Conservation (phyloP, 352 stramenopile species). For the Stramenopiles sp. region DNA sequence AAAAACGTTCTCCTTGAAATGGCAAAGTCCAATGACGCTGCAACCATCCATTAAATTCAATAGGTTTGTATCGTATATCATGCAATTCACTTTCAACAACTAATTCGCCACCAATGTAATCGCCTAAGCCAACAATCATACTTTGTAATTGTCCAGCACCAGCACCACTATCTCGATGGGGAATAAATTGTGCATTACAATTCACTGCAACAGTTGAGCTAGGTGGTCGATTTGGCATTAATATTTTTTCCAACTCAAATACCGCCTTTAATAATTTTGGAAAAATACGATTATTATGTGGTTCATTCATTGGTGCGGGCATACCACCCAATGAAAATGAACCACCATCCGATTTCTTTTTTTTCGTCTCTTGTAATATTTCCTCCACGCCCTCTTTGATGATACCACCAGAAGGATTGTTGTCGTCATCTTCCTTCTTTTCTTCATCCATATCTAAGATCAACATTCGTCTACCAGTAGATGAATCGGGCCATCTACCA, state of each 20-base stretch:
- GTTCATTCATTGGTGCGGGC: slow-evolving; percentile 22
- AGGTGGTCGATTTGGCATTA: slow-evolving; percentile 31
- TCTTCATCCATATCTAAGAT: slow-evolving; percentile 28
- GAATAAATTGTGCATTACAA: slow-evolving; percentile 46
- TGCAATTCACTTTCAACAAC: slow-evolving; percentile 38
- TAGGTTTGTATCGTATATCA: slow-evolving; percentile 43
- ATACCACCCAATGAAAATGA: slow-evolving; percentile 38
- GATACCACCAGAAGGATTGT: slow-evolving; percentile 13
- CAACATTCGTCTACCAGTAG: slow-evolving; percentile 32
- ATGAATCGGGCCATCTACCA: slow-evolving; percentile 39
- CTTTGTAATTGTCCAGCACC: slow-evolving; percentile 43
- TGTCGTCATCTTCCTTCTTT: slow-evolving; percentile 1
- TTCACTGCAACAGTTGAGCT: slow-evolving; percentile 55
- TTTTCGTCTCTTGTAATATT: slow-evolving; percentile 21
- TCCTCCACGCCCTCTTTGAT: slow-evolving; percentile 21
- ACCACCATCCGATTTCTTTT: slow-evolving; percentile 29
- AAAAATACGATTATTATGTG: slow-evolving; percentile 37
- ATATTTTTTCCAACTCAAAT: slow-evolving; percentile 37
- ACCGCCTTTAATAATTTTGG: slow-evolving; percentile 36
- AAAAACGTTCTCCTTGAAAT: slow-evolving; percentile 46
- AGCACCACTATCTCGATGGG: slow-evolving; percentile 45
- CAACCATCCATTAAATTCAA: slow-evolving; percentile 57
- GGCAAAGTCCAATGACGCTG: slow-evolving; percentile 49
- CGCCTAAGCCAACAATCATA: slow-evolving; percentile 50
- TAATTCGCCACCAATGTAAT: slow-evolving; percentile 40